Evolutionary conservation across 176 grass and related monocot genomes (phyloP), one percentile per base, ranked within the genome.

Genomic region (Musa beccarii): DNA sequence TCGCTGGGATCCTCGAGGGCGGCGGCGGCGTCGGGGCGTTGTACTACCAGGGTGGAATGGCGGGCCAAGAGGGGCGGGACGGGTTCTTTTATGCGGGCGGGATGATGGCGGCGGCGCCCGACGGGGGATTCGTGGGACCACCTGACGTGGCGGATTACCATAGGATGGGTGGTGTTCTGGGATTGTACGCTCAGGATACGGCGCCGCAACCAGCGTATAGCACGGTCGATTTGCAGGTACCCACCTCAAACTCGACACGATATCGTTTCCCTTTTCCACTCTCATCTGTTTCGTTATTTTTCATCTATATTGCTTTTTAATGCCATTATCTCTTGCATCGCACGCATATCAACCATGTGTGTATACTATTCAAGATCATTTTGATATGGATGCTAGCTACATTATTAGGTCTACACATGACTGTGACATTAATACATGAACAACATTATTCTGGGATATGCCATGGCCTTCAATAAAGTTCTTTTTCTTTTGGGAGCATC

Each of bases 131-230:
- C 13, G 25, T 13, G 26, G 73, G 73, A 17, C 17, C 69, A 16
- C 7, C 43, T 11, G 82, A 87, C 75, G 86, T 86, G 52, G 73
- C 54, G 10, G 86, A 85, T 22, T 92, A 87, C 50, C 90, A 87
- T 73, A 84, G 86, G 72, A 77, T 96, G 82, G 69, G 52, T 15
- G 19, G 50, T 11, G 43, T 29, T 51, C 5, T 71, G 17, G 34
- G 69, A 2, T 64, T 70, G 55, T 73, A 76, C 11, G 80, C 79
- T n/a, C 85, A 75, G 77, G 84, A 87, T 43, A 43, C 4, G 77
- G 78, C 81, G 76, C 73, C 86, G 75, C 82, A 86, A 62, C 78
- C 83, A 59, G 61, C 66, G 53, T 87, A 69, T 54, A 83, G 78
- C 79, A 59, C 80, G 63, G 59, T 64, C 43, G 88, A 93, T 57